Percentiles rank a stretch among this genome's conserved stretches.
phyloP scores from a whole-genome alignment of 2,329 filamentous ascomycete species.

The Colletotrichum orchidophilum region DNA sequence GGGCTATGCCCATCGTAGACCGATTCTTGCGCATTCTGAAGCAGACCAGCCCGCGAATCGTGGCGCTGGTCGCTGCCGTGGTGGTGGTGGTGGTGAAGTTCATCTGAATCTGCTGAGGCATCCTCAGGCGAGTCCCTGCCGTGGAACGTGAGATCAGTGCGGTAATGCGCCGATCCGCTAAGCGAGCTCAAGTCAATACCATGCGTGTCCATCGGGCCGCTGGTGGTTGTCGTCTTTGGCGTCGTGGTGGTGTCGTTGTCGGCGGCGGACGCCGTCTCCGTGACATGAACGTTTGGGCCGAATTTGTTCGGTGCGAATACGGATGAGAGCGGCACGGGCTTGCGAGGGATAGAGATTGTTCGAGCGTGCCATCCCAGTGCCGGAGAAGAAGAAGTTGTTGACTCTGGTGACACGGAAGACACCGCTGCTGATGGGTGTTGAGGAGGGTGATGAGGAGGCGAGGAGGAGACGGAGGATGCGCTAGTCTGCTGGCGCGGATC shows the following conservation, averaged over 20 bases:
- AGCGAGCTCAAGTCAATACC: conserved; percentile 29
- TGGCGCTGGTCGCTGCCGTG: conserved; percentile 4
- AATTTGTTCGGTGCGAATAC: background rate
- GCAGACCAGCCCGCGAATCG: conserved; percentile 17
- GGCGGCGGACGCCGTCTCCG: background rate
- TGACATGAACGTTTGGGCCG: conserved; percentile 9
- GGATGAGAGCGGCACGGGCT: background rate
- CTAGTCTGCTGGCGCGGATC: conserved; percentile 1
- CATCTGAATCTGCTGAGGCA: background rate
- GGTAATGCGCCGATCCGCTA: conserved; percentile 25
- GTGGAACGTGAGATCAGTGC: conserved; percentile 8
- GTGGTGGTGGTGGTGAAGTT: background rate
- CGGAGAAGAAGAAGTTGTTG: background rate
- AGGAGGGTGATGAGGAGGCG: background rate
- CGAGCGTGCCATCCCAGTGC: background rate
- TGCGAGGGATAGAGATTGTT: conserved; percentile 7
- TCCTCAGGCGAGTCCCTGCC: conserved; percentile 3
- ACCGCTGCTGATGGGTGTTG: background rate
- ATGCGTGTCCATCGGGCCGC: conserved; percentile 24
- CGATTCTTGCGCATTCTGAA: conserved; percentile 16
- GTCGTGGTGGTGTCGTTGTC: background rate
- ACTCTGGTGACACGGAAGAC: background rate
- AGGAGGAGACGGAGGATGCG: conserved; percentile 8
- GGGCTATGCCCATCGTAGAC: background rate
- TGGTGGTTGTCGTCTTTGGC: background rate